phyloP scores from a whole-genome alignment of 139 green algal genomes.

The Desmodesmus armatus region DNA sequence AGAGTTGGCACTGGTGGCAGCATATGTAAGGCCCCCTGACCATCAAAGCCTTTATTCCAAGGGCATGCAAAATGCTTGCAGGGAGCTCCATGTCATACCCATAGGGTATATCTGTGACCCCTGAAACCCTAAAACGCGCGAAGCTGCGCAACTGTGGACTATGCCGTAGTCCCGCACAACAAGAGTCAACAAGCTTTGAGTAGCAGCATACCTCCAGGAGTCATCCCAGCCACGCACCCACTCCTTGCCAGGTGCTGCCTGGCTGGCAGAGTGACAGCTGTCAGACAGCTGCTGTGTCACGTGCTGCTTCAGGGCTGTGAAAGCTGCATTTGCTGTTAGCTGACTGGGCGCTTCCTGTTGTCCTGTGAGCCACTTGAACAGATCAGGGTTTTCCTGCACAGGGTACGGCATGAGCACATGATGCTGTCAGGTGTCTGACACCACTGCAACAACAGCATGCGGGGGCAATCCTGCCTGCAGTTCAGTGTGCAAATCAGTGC shows the following conservation, averaged over 20 bases:
- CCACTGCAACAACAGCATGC: not conserved
- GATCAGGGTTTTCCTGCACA: slow-evolving; percentile 84
- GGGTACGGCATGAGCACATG: not conserved
- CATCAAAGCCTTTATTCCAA: no score
- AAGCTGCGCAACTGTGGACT: no score
- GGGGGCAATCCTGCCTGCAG: not conserved
- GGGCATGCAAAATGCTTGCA: no score
- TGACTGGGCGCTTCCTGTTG: slow-evolving; percentile 68
- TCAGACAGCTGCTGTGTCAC: slow-evolving; percentile 59
- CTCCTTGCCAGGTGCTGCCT: slow-evolving; percentile 55
- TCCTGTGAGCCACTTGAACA: slow-evolving; percentile 89
- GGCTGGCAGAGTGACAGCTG: slow-evolving; percentile 44
- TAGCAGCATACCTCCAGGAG: slow-evolving; percentile 55
- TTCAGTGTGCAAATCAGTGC: not conserved
- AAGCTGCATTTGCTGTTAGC: slow-evolving; percentile 51
- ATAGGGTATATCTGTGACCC: no score
- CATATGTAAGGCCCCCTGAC: no score
- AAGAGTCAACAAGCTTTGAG: no score
- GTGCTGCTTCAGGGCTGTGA: slow-evolving; percentile 56
- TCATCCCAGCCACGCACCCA: slow-evolving; percentile 86
- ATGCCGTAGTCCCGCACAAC: no score
- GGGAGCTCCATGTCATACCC: no score
- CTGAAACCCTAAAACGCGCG: no score
- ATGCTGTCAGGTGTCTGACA: not conserved
- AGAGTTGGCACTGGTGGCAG: no score